Evolutionary conservation across 2,329 filamentous ascomycete species (phyloP).

Genomic region (Ophiosphaerella herpotricha): DNA sequence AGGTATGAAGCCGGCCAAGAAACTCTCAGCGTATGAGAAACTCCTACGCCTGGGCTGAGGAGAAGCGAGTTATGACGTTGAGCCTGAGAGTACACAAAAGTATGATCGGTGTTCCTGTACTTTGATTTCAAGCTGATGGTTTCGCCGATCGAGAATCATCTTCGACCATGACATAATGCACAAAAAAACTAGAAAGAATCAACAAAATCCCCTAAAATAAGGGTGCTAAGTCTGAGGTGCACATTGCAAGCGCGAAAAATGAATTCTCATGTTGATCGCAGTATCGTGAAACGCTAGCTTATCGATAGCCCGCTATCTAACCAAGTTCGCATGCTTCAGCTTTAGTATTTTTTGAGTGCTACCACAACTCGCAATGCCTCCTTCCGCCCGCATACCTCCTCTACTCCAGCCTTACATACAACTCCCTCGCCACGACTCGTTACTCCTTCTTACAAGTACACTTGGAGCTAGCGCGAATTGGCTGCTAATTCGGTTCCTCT

Average conservation of each 20-base stretch:
- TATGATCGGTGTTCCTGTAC: neutral
- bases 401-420: constrained; percentile 68
- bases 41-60: too few relatives aligned
- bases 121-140: too few relatives aligned
- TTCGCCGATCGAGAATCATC: too few relatives aligned
- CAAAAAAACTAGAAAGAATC: constrained; percentile 14
- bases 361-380: constrained; percentile 32
- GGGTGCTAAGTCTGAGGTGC: neutral
- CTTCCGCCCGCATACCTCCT: constrained; percentile 61
- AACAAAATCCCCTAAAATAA: constrained; percentile 3
- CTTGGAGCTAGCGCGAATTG: constrained; percentile 59
- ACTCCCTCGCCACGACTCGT: constrained; percentile 62
- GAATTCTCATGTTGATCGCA: too few relatives aligned
- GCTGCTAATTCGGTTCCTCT: constrained; percentile 59
- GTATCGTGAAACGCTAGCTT: neutral
- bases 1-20: neutral
- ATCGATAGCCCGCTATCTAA: constrained; percentile 2
- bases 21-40: too few relatives aligned
- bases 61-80: neutral
- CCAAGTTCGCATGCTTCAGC: constrained; percentile 2
- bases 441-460: constrained; percentile 71
- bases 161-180: neutral
- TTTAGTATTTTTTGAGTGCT: constrained; percentile 8
- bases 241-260: neutral
- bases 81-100: neutral